Conservation (phyloP, 1,139 yeast species). For the Wickerhamomyces sp. region DNA sequence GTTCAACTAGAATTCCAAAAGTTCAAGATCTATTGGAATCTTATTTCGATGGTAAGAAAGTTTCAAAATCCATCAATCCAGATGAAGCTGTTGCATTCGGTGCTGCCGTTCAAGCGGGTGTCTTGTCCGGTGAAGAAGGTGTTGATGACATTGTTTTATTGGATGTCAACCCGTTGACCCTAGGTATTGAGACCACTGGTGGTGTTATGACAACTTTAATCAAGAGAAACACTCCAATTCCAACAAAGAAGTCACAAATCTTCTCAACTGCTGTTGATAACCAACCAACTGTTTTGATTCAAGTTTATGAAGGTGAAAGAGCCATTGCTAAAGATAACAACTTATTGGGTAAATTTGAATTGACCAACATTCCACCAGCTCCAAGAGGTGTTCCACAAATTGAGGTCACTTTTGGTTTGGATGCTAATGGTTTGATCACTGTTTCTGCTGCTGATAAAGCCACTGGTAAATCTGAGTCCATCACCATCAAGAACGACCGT, state of each 20-base stretch:
- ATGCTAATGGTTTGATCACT: slow-evolving; percentile 90
- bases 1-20: slow-evolving; percentile 94
- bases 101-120: slow-evolving; percentile 86
- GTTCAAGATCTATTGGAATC: slow-evolving; percentile 81
- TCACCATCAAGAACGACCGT: slow-evolving; percentile 94
- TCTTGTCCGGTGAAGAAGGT: slow-evolving; percentile 75
- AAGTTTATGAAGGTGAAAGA: slow-evolving; percentile 94
- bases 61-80: slow-evolving; percentile 83
- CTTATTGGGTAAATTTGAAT: slow-evolving; percentile 89
- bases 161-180: slow-evolving; percentile 85
- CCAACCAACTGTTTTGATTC: slow-evolving; percentile 90
- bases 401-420: slow-evolving; percentile 89
- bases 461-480: slow-evolving; percentile 91
- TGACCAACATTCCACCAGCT: slow-evolving; percentile 90
- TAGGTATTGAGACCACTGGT: slow-evolving; percentile 95
- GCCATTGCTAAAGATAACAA: slow-evolving; percentile 91
- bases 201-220: slow-evolving; percentile 92
- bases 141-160: slow-evolving; percentile 81
- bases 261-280: slow-evolving; percentile 92
- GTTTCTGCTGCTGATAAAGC: slow-evolving; percentile 93
- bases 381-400: slow-evolving; percentile 97
- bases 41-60: slow-evolving; percentile 86
- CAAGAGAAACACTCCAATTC: slow-evolving; percentile 88
- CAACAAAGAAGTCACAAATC: slow-evolving; percentile 88
- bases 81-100: slow-evolving; percentile 76